Base-by-base conservation (phyloP, 1,139 yeast genomes). In the Scheffersomyces illinoinensis region DNA sequence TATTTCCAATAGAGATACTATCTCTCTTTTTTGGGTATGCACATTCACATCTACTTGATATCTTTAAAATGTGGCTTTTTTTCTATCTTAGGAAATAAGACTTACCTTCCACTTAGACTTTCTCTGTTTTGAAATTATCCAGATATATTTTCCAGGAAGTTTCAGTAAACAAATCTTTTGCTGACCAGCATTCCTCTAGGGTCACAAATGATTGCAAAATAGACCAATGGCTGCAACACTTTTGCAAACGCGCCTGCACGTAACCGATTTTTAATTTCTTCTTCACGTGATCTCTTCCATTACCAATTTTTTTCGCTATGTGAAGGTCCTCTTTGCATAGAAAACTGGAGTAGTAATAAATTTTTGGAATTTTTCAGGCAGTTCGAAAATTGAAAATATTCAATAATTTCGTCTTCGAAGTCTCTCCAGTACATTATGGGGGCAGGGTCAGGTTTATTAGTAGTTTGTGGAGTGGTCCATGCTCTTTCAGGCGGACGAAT, bases 401-500 rank as follows among this genome's bases (percentile, higher is more conserved):
- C 43, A 10, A 33, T 33, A 33, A 7, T 33, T 12, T 12, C 43
- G 17, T 33, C 14, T 14, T 14, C 4, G 10, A 33, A 33, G 43
- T 33, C 43, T 33, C 10, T 8, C 5, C 12, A 7, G 43, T 33
- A 33, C 8, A 48, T 20, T 48, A 58, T 60, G 63, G 61, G 57
- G 47, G 50, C 50, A 26, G 68, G 66, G 20, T 52, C 59, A 14
- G 56, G 57, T 43, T 60, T 72, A 46, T 64, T 64, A 59, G 61
- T 62, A 12, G 58, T 62, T 48, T 71, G 76, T 59, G 60, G 69
- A 47, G 62, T 58, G 1, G 47, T 71, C 6, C 70, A 72, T 58
- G 60, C 63, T 50, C 52, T 66, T 18, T 65, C 73, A 2, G 76
- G 76, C 14, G 76, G 76, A 33, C 64, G 77, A 56, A 58, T 70